Base-by-base conservation (phyloP, 345 rosid genomes). In the Microcos paniculata region DNA sequence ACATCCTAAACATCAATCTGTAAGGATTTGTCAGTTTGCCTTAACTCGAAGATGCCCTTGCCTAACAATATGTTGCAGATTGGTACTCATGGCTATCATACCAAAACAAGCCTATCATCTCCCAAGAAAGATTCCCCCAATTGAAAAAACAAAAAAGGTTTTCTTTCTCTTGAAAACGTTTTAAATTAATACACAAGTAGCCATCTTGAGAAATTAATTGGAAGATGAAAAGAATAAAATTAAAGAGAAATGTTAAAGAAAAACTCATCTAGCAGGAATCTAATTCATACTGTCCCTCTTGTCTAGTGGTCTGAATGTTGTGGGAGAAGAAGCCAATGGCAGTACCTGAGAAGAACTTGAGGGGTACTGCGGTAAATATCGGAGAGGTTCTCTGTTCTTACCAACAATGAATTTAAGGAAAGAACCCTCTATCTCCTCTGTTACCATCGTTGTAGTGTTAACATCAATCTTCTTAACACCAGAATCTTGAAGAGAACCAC, bases 311-410 rank as follows among this genome's bases (percentile, higher is more conserved):
- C 79, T 89, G 81, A 87, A 81, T 61, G 87, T 61, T 78, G 90
- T 75, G 1, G 94, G 88, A 13, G 92, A 87, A 74, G 90, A 85
- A 67, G 83, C 81, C 87, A 90, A 61, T 38, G 94, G 92, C 18
- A 88, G 85, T 83, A 94, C 90, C 90, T 88, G 90, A 42, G 90
- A 82, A 53, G 88, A 84, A 57, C 84, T 76, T 48, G 90, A 78
- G 69, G 84, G 78, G 48, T 66, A 79, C 15, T 79, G 89, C 55
- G 87, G 78, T 28, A 77, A 73, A 68, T 81, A 84, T 56, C 82
- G 80, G 75, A 74, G 69, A 62, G 81, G 80, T 65, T 80, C 87
- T 55, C 63, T 85, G 75, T 77, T 87, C 76, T 73, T 86, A 40
- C 76, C 80, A 65, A 79, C 83, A 73, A 90, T 81, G 72, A 91